phyloP scores from a whole-genome alignment of 495 filamentous ascomycete species.

The Pyronema domesticum region DNA sequence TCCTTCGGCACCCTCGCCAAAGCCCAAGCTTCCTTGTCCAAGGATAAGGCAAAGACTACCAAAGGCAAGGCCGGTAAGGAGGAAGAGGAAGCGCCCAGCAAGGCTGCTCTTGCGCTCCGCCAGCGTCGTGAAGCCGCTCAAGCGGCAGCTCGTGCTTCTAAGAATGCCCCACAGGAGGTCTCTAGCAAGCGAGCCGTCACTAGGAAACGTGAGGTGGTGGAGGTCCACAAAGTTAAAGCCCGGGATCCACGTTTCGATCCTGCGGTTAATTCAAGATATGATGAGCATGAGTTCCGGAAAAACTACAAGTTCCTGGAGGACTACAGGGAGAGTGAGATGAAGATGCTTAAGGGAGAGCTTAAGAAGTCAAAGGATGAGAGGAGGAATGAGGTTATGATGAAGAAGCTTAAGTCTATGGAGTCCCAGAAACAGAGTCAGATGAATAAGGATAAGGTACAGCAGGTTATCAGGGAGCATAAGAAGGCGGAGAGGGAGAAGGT shows the following conservation, averaged over 20 bases:
- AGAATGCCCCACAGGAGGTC: conserved; percentile 71
- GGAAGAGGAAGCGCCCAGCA: too few species aligned
- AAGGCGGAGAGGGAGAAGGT: conserved; percentile 69
- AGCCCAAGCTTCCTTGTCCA: conserved; percentile 52
- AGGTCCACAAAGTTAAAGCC: conserved; percentile 28
- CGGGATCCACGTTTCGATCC: conserved; percentile 84
- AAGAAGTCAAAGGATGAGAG: conserved; percentile 44
- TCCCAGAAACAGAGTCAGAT: conserved; percentile 48
- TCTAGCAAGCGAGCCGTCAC: conserved; percentile 68
- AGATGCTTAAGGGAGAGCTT: conserved; percentile 46
- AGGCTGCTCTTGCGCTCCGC: too few species aligned
- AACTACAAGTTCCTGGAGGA: conserved; percentile 75
- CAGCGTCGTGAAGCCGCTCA: too few species aligned
- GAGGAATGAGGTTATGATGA: conserved; percentile 39
- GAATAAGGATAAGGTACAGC: conserved; percentile 45
- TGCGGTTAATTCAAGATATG: conserved; percentile 31
- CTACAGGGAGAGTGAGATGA: conserved; percentile 65
- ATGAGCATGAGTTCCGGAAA: conserved; percentile 38
- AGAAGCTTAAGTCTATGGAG: conserved; percentile 48
- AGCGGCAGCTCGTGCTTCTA: conserved; percentile 39
- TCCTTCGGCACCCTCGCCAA: conserved; percentile 79
- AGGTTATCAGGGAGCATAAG: conserved; percentile 52
- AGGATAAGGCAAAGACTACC: neutral
- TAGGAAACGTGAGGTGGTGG: conserved; percentile 54
- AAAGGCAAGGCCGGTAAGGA: too few species aligned